These are phyloP conservation scores for Trichoderma brevicompactum DNA, from an alignment of 2,329 filamentous ascomycete genomes.

Conservation along the genomic window DNA sequence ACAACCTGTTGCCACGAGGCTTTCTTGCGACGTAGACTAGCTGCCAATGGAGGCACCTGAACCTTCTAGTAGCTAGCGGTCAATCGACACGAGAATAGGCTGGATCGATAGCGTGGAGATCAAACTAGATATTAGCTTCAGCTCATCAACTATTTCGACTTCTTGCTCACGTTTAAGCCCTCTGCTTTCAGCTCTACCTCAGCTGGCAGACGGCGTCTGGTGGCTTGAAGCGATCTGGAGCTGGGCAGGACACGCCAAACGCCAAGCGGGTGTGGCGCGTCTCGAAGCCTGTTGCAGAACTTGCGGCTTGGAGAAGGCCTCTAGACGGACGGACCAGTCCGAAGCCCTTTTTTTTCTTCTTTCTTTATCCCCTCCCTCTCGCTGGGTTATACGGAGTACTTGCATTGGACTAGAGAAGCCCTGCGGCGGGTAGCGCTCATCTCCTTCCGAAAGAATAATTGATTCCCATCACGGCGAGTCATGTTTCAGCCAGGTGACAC, in stretches of 20 bases:
- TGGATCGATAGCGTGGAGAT: neutral
- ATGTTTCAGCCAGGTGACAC: slow-evolving; percentile 12
- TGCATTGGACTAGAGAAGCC: neutral
- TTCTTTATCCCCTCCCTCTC: too few relatives aligned
- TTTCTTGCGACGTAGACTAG: neutral
- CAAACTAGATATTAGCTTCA: neutral
- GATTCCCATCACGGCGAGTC: slow-evolving; percentile 14
- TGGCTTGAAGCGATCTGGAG: neutral
- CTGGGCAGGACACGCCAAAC: neutral
- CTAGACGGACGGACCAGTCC: slow-evolving; percentile 8
- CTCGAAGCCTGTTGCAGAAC: neutral
- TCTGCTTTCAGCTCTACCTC: neutral
- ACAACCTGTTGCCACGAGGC: neutral
- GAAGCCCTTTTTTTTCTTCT: neutral
- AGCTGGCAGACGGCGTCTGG: neutral
- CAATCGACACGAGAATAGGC: neutral
- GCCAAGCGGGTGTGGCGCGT: neutral
- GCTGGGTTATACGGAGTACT: neutral
- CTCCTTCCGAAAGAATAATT: neutral
- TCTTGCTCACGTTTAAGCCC: neutral
- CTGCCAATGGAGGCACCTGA: neutral
- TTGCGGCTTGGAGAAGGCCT: neutral
- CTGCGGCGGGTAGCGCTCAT: neutral
- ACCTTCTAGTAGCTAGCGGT: neutral
- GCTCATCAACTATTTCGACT: neutral